Evolutionary conservation across 495 filamentous ascomycete species (phyloP).

Genomic region (Penicillium chermesinum): DNA sequence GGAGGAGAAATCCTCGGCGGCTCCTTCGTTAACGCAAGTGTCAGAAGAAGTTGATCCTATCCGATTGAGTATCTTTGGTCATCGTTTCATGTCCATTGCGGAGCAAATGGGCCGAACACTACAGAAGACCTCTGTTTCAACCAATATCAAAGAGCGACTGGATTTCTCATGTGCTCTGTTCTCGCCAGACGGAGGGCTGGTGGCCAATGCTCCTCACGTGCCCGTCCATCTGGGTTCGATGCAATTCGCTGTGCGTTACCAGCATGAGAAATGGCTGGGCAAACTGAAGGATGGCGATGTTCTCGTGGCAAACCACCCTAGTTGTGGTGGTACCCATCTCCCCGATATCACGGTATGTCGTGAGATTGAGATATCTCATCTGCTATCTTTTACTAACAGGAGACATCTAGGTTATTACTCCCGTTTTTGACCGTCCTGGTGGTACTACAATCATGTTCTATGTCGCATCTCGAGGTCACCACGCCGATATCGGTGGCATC

Average conservation of each 20-base stretch:
- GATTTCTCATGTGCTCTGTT: slow-evolving; percentile 98
- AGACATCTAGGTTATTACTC: slow-evolving; percentile 55
- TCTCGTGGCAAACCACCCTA: slow-evolving; percentile 91
- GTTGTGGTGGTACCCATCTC: slow-evolving; percentile 82
- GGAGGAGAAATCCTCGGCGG: slow-evolving; percentile 32
- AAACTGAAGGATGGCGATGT: slow-evolving; percentile 90
- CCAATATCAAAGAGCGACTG: slow-evolving; percentile 95
- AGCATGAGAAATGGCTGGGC: slow-evolving; percentile 86
- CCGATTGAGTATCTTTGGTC: slow-evolving; percentile 90
- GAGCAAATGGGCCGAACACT: slow-evolving; percentile 96
- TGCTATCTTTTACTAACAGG: not conserved
- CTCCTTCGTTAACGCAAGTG: slow-evolving; percentile 28
- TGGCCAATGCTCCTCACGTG: slow-evolving; percentile 92
- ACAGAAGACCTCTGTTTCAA: slow-evolving; percentile 95
- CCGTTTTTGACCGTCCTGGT: slow-evolving; percentile 64
- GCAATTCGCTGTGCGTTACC: slow-evolving; percentile 91
- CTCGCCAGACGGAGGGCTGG: slow-evolving; percentile 81
- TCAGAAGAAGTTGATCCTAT: slow-evolving; percentile 72
- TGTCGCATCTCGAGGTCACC: slow-evolving; percentile 90
- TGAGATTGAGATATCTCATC: not conserved
- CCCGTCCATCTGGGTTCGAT: slow-evolving; percentile 90
- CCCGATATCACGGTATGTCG: slow-evolving; percentile 81
- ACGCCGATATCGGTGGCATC: slow-evolving; percentile 96
- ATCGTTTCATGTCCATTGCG: slow-evolving; percentile 98
- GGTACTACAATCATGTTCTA: slow-evolving; percentile 93